Evolutionary conservation across 495 filamentous ascomycete species (phyloP).

Genomic region (Aspergillus baeticus): DNA sequence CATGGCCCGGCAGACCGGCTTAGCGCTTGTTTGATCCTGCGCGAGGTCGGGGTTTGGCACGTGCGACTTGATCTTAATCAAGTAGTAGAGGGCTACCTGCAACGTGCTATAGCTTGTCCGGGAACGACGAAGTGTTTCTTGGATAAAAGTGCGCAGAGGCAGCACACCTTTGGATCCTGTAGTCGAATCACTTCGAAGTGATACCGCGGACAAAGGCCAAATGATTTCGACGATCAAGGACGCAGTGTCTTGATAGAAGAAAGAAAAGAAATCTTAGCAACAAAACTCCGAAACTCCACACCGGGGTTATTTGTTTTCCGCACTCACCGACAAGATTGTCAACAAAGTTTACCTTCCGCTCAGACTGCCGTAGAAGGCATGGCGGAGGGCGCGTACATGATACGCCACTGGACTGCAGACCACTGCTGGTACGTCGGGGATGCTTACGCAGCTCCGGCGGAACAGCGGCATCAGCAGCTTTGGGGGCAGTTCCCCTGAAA

Average conservation of each 20-base stretch:
- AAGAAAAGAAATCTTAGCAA: conserved; percentile 20
- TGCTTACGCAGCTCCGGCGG: conserved; percentile 73
- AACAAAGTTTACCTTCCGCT: conserved; percentile 94
- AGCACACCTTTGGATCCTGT: conserved; percentile 66
- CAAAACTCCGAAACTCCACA: neutral
- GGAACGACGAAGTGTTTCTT: conserved; percentile 92
- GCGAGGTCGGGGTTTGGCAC: conserved; percentile 82
- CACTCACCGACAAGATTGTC: conserved; percentile 97
- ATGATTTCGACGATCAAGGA: conserved; percentile 97
- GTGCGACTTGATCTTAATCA: conserved; percentile 89
- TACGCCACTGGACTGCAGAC: conserved; percentile 35
- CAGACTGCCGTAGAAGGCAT: conserved; percentile 80
- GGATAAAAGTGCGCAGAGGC: conserved; percentile 91
- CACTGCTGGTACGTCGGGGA: conserved; percentile 69
- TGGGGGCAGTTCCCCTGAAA: conserved; percentile 28
- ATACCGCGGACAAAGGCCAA: conserved; percentile 70
- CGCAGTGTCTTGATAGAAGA: conserved; percentile 72
- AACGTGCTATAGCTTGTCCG: conserved; percentile 96
- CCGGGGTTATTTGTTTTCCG: neutral
- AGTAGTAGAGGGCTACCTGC: conserved; percentile 94
- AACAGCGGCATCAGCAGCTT: conserved; percentile 46
- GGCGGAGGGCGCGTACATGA: conserved; percentile 70
- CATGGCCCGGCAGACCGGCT: conserved; percentile 71
- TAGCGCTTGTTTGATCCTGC: conserved; percentile 79
- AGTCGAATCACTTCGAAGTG: conserved; percentile 45